Conservation (phyloP, 2,329 filamentous ascomycete genomes). For the Colletotrichum sp. region DNA sequence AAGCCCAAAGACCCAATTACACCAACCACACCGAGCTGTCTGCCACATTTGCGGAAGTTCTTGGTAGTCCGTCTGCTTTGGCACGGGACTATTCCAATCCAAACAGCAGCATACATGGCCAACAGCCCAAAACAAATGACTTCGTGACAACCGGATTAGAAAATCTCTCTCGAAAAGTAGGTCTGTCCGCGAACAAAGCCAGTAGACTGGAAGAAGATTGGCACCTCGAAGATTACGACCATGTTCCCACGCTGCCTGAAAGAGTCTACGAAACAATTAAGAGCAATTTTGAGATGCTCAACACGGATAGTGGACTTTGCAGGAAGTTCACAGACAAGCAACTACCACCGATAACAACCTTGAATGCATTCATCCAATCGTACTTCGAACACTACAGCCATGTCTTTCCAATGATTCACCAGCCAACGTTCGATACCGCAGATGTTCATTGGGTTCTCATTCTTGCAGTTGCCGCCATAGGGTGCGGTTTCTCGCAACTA, state of each 20-base stretch:
- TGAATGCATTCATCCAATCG: not conserved
- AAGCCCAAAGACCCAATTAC: not conserved
- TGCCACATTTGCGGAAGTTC: not conserved
- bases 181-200: not conserved
- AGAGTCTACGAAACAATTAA: not conserved
- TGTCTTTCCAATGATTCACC: not conserved
- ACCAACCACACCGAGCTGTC: not conserved
- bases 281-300: not conserved
- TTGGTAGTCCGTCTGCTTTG: not conserved
- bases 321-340: not conserved
- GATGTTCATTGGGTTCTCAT: not conserved
- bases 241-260: not conserved
- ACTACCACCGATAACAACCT: not conserved
- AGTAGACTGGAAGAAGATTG: not conserved
- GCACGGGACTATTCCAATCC: not conserved
- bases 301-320: not conserved
- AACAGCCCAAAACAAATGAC: not conserved
- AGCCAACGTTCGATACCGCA: not conserved
- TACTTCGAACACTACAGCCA: not conserved
- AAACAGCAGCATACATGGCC: not conserved
- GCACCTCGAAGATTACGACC: not conserved
- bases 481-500: not conserved
- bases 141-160: not conserved
- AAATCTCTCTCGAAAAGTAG: not conserved
- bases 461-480: not conserved